Conservation (phyloP, 1,139 yeast genomes). For the Candida anutae region DNA sequence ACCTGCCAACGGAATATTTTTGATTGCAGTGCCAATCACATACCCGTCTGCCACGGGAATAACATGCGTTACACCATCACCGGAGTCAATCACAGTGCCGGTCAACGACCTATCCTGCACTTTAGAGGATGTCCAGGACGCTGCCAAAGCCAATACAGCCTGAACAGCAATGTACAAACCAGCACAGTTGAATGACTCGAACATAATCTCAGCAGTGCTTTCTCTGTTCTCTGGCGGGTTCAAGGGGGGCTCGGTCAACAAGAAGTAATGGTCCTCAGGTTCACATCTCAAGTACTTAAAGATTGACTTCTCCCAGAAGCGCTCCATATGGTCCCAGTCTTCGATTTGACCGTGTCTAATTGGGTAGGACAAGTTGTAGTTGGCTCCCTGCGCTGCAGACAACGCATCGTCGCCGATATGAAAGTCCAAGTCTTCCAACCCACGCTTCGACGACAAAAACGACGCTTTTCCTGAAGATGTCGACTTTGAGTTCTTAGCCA, state of each 20-base stretch:
- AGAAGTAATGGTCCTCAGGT: conserved; percentile 96
- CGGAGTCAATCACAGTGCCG: conserved; percentile 97
- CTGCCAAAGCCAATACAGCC: conserved; percentile 96
- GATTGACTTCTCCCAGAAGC: conserved; percentile 97
- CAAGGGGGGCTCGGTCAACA: conserved; percentile 94
- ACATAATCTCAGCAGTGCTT: conserved; percentile 96
- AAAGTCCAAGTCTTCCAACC: conserved; percentile 91
- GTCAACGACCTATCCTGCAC: conserved; percentile 92
- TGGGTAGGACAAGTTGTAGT: conserved; percentile 84
- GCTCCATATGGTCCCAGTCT: conserved; percentile 99
- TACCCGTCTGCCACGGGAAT: conserved; percentile 99
- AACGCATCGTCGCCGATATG: conserved; percentile 95
- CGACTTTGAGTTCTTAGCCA: conserved; percentile 34
- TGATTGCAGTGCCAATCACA: conserved; percentile 94
- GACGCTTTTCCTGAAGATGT: conserved; percentile 13
- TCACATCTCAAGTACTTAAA: conserved; percentile 94
- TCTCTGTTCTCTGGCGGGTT: conserved; percentile 99
- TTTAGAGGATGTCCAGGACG: conserved; percentile 97
- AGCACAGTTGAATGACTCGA: conserved; percentile 96
- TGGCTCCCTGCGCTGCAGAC: conserved; percentile 81
- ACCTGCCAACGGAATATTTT: conserved; percentile 97
- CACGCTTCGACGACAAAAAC: conserved; percentile 62
- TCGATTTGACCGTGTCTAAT: conserved; percentile 97
- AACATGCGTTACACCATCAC: conserved; percentile 97
- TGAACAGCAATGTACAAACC: conserved; percentile 98